A percentile compares a stretch with the other conserved stretches of the same genome.
These are phyloP conservation scores for Collybiopsis confluens DNA, from an alignment of 768 basidiomycete species.

Conservation along the genomic window DNA sequence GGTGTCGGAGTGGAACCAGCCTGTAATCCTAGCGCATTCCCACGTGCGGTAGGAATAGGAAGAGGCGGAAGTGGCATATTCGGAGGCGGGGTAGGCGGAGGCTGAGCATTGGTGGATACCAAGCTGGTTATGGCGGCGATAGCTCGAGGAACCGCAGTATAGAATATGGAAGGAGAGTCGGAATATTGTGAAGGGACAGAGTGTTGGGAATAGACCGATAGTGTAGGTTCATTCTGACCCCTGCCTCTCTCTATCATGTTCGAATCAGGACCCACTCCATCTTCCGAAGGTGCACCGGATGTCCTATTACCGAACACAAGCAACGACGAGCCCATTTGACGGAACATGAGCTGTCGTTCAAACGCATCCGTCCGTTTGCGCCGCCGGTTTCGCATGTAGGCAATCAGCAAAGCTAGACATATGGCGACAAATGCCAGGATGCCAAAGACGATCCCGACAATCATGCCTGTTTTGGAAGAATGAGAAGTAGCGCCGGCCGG, in stretches of 20 bases:
- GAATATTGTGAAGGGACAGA: constrained; percentile 1
- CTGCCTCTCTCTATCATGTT: neutral
- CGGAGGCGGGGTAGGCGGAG: neutral
- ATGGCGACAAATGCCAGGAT: neutral
- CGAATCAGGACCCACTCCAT: neutral
- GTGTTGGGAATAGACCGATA: neutral
- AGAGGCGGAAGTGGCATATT: neutral
- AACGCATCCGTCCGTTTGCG: neutral
- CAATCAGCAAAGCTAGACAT: neutral
- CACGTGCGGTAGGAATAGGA: neutral
- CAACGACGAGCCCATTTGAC: neutral
- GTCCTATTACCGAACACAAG: neutral
- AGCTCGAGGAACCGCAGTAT: constrained; percentile 5
- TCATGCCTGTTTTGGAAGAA: constrained; percentile 1
- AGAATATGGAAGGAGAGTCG: constrained; percentile 4
- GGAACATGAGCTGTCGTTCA: constrained; percentile 2
- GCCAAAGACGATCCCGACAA: constrained; percentile 1
- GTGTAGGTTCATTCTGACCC: neutral
- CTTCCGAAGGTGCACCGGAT: neutral
- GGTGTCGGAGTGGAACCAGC: neutral
- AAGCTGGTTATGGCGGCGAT: neutral
- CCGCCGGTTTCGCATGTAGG: constrained; percentile 1
- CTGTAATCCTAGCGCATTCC: neutral
- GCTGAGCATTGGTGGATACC: too few species aligned
- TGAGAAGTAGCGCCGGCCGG: neutral